Evolutionary conservation across 345 rosid species (phyloP), one percentile per base, ranked within the genome.

Genomic region (Gossypium mustelinum): DNA sequence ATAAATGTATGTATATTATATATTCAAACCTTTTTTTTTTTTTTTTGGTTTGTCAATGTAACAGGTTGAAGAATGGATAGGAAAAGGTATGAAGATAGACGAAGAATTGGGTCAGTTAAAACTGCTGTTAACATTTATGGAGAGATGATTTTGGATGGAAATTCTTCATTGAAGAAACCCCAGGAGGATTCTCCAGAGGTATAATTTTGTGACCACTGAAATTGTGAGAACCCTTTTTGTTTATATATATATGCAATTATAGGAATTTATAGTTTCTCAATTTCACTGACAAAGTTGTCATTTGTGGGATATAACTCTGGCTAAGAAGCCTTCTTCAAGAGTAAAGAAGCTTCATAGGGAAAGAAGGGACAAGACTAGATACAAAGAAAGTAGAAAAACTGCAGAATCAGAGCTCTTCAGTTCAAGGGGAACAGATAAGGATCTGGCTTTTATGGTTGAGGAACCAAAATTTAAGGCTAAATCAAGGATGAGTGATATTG

Each of bases 101-200:
- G 85, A 80, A 86, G 81, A 84, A 77, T 60, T 22, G 92, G 92
- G 73, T 68, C 94, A 24, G 94, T 92, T 24, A 92, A 84, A 82
- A 89, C 88, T 55, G 83, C 92, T 72, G 75, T 87, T 77, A 82
- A 70, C 78, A 75, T 63, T 74, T 79, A 77, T n/a, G 90, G 94
- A 74, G 88, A 85, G 65, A 86, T 58, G 81, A 77, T 85, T 85
- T 76, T 68, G 57, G 82, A 82, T 55, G 83, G 72, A 56, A 72
- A 72, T 72, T 74, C 87, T 69, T 80, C 83, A 24, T 18, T 67
- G 39, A 68, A 78, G 73, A 82, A 68, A 43, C 13, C 86, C 79
- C 90, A 79, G 51, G 57, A 72, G 24, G 88, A 82, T 76, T 77
- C 65, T 8, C 77, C 86, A 22, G 80, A 87, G 94, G 97, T 92